These are phyloP conservation scores for Thermoascus crustaceus DNA, from an alignment of 2,329 filamentous ascomycete genomes.

Conservation along the genomic window DNA sequence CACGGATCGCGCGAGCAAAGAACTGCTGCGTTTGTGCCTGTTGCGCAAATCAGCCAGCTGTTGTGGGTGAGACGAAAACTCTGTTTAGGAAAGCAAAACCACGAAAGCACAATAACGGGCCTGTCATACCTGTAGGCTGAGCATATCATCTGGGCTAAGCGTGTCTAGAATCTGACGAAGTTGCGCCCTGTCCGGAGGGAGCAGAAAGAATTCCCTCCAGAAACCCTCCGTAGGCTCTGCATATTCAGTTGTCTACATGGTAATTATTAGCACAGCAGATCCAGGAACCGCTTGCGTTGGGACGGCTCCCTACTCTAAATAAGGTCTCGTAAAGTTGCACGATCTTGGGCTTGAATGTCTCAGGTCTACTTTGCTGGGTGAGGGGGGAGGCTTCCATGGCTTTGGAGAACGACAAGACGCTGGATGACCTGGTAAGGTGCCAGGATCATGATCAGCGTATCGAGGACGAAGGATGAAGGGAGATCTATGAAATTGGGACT, in stretches of 20 bases:
- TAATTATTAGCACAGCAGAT: constrained; percentile 14
- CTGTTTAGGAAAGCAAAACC: not conserved
- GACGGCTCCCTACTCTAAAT: constrained; percentile 48
- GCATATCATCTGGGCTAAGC: constrained; percentile 65
- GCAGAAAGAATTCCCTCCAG: constrained; percentile 91
- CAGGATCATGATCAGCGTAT: constrained; percentile 14
- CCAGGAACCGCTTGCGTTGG: not conserved
- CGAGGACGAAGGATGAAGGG: no score
- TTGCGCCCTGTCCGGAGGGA: constrained; percentile 65
- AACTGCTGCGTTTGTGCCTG: constrained; percentile 65
- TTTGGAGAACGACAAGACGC: constrained; percentile 9
- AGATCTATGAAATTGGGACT: no score
- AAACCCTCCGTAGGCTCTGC: constrained; percentile 76
- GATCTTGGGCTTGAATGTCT: constrained; percentile 90
- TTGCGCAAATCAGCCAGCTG: constrained; percentile 10
- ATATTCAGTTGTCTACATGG: constrained; percentile 53
- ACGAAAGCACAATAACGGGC: not conserved
- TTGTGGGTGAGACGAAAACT: not conserved
- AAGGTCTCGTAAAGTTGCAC: constrained; percentile 79
- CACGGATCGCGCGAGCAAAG: constrained; percentile 63
- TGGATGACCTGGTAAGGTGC: constrained; percentile 13
- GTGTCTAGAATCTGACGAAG: constrained; percentile 61
- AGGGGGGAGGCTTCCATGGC: constrained; percentile 83
- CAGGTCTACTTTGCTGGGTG: constrained; percentile 82
- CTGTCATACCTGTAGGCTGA: constrained; percentile 58